Evolutionary conservation across 163 green algal species (phyloP), one percentile per base, ranked within the genome.

Genomic region (Scenedesmus sp.): DNA sequence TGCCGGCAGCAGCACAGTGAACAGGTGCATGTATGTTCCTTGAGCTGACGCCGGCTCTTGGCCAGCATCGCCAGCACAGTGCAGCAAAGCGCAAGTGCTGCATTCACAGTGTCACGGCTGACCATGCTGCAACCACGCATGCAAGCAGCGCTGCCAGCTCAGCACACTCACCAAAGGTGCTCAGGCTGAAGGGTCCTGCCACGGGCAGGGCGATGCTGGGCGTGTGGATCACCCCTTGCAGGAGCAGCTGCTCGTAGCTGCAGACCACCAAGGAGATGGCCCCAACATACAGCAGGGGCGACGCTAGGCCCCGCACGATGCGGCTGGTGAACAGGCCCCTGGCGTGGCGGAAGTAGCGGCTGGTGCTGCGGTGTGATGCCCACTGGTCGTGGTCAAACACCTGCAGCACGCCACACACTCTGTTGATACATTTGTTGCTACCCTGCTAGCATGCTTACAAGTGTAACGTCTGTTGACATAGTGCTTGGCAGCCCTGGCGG

Each of bases 111-210:
- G 62, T 70, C 66, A 34, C 4, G 4, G 66, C 66, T 76, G 66
- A 26, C 66, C 15, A 34, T 76, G 66, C 66, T 76, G 16, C 4
- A 3, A 76, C 9, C 59, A 10, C 59, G 16, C 66, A 26, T 76
- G 66, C 66, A 4, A 16, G 23, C 2, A 46, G 4, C 46, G 6
- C 23, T 52, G 23, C 34, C 34, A 46, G 34, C 34, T 46, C 70
- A 79, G 6, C 70, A 52, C 23, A 79, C 70, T 23, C 23, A 52
- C 70, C 70, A 94, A 98, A 97, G 9, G 94, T 95, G 26, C 94
- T 95, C 56, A 96, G 88, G 60, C 62, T 92, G 90, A 94, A 94
- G 16, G 91, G 62, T 3, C 88, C 88, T 46, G 77, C 4, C 18
- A 46, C 57, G 4, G 54, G 26, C 59, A 88, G 13, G 26, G 34